Evolutionary conservation across 2,329 filamentous ascomycete species (phyloP).

Genomic region (Monosporascus sp.): DNA sequence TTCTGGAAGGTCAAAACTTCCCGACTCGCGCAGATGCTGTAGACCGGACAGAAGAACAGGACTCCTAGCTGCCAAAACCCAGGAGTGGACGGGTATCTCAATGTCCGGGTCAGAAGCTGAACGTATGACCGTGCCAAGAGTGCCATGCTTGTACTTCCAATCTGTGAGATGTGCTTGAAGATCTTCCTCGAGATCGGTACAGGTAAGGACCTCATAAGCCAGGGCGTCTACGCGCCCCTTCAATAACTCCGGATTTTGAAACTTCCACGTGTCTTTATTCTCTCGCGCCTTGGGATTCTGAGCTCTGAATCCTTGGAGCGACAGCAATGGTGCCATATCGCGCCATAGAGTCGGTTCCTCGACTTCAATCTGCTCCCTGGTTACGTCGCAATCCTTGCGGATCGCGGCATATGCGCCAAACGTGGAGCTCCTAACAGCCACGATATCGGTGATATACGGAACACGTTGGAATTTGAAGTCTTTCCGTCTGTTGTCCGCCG

Average conservation of each 20-base stretch:
- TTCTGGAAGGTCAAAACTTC: slow-evolving; percentile 53
- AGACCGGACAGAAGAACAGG: slow-evolving; percentile 59
- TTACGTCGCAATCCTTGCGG: slow-evolving; percentile 77
- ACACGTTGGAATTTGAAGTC: slow-evolving; percentile 95
- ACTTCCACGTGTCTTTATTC: slow-evolving; percentile 36
- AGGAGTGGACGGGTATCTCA: slow-evolving; percentile 74
- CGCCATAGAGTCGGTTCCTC: slow-evolving; percentile 65
- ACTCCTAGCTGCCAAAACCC: slow-evolving; percentile 72
- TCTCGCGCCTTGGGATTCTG: slow-evolving; percentile 30
- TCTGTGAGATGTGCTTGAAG: slow-evolving; percentile 43
- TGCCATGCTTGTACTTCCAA: slow-evolving; percentile 32
- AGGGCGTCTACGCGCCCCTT: slow-evolving; percentile 48
- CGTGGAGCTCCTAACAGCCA: slow-evolving; percentile 77
- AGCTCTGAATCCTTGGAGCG: slow-evolving; percentile 56
- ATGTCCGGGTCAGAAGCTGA: slow-evolving; percentile 62
- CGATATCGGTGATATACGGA: slow-evolving; percentile 78
- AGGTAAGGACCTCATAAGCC: slow-evolving; percentile 51
- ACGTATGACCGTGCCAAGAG: slow-evolving; percentile 40
- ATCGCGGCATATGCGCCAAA: slow-evolving; percentile 88
- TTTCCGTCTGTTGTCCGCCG: slow-evolving; percentile 59
- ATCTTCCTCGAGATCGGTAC: slow-evolving; percentile 61
- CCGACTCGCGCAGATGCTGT: slow-evolving; percentile 48
- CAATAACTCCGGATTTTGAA: slow-evolving; percentile 36
- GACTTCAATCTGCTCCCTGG: slow-evolving; percentile 64
- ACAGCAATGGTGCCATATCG: slow-evolving; percentile 65